These are phyloP conservation scores for Cryptococcus sp. DNA, from an alignment of 1,284 basidiomycete genomes.

Conservation along the genomic window DNA sequence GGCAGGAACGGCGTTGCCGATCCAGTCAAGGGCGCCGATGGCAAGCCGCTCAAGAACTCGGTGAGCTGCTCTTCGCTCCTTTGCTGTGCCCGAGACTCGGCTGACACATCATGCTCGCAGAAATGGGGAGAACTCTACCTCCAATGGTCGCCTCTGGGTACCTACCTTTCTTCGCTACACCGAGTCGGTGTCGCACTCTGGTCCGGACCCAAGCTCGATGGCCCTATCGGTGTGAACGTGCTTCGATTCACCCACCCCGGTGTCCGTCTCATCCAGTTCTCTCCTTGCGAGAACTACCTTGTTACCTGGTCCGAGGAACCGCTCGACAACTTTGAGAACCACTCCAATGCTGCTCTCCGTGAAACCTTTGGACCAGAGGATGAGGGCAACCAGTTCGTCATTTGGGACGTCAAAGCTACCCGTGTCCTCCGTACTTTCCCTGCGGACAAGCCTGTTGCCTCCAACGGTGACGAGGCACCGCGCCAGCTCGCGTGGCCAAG, in stretches of 20 bases:
- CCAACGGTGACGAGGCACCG: slow-evolving; percentile 54
- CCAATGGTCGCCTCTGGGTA: slow-evolving; percentile 95
- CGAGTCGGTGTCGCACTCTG: slow-evolving; percentile 94
- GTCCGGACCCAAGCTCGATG: slow-evolving; percentile 67
- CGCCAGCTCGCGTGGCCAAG: slow-evolving; percentile 72
- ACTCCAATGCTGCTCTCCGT: slow-evolving; percentile 59
- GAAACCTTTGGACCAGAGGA: slow-evolving; percentile 71
- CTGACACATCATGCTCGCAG: slow-evolving; percentile 49
- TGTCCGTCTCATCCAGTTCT: slow-evolving; percentile 96
- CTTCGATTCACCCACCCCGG: slow-evolving; percentile 89
- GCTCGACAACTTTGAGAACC: slow-evolving; percentile 81
- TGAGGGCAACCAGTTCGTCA: slow-evolving; percentile 94
- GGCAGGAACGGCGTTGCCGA: slow-evolving; percentile 87
- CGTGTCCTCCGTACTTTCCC: slow-evolving; percentile 92
- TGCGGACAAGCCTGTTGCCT: slow-evolving; percentile 52
- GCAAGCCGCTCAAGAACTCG: slow-evolving; percentile 57
- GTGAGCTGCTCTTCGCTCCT: slow-evolving; percentile 17
- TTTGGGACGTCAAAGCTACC: slow-evolving; percentile 97
- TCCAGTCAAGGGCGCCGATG: slow-evolving; percentile 58
- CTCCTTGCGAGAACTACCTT: slow-evolving; percentile 93
- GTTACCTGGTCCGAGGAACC: slow-evolving; percentile 98
- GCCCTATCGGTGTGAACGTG: slow-evolving; percentile 48
- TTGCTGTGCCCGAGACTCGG: slow-evolving; percentile 6
- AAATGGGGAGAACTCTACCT: slow-evolving; percentile 98
- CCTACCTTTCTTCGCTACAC: slow-evolving; percentile 90